Evolutionary conservation across 371 early-diverging fungal species (phyloP), one percentile per base, ranked within the genome.

Genomic region (Gilbertella persicaria): DNA sequence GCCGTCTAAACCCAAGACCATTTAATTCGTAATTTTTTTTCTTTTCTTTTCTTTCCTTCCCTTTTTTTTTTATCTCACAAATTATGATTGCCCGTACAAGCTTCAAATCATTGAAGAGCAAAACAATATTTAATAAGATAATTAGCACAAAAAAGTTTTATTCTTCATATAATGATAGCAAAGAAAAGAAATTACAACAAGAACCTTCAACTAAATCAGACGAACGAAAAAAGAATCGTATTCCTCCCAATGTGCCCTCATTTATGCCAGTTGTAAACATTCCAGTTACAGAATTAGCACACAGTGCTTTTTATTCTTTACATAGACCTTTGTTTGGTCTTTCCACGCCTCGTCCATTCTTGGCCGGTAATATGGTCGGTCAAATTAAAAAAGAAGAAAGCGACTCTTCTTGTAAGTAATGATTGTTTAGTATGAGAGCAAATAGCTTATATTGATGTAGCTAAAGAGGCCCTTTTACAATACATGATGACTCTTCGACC

Each of bases 301-400:
- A 71, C 40, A 73, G 73, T 43, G 71, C 73, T 4, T 78, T 78
- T 44, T 78, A 73, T 37, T 73, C 79, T 9, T 55, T 78, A 20
- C 73, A 78, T 56, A 51, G 75, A 25, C 79, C 79, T 24, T 44
- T 61, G 16, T 28, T 60, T 28, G 60, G 60, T 3, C 41, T 61
- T 13, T 61, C 55, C 16, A 54, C 38, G 25, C 61, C 61, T 12
- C 38, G 36, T 33, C 60, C 60, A 6, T 60, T 60, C 19, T 35
- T 53, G 13, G 50, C 35, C 2, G 60, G 60, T 3, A 37, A 45
- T 3, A 30, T 59, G 21, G 49, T 59, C 16, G 60, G 60, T 14
- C 46, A 59, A 42, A 53, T 59, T n/a, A 49, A 55, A 37, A 50
- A 50, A 26, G 54, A 60, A 46, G 55, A 60, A 26, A 30, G 45